Evolutionary conservation across 106 monocot species (phyloP).

Genomic region (Apostasia shenzhenica): DNA sequence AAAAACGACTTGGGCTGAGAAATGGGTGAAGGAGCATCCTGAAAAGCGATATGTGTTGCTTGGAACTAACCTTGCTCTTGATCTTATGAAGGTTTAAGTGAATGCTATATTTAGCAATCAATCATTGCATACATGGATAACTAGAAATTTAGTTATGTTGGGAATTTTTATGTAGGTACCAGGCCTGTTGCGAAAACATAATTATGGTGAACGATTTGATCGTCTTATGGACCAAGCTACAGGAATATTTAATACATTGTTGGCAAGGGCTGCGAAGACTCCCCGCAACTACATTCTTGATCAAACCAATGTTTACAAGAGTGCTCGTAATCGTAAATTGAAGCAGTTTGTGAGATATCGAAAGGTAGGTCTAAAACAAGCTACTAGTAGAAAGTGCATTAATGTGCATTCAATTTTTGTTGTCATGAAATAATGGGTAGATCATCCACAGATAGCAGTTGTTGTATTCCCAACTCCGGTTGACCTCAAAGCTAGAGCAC

Average conservation of each 20-base stretch:
- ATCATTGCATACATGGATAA: not conserved
- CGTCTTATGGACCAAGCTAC: slow-evolving; percentile 62
- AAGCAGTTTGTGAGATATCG: slow-evolving; percentile 39
- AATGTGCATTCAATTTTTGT: not conserved
- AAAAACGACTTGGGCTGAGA: slow-evolving; percentile 74
- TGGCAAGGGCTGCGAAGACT: slow-evolving; percentile 48
- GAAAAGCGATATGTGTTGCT: slow-evolving; percentile 63
- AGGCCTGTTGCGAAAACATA: slow-evolving; percentile 49
- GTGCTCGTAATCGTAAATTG: slow-evolving; percentile 60
- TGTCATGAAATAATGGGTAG: not conserved
- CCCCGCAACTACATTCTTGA: slow-evolving; percentile 67
- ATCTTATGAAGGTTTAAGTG: slow-evolving; percentile 61
- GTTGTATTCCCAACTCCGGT: slow-evolving; percentile 53
- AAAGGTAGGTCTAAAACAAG: slow-evolving; percentile 31
- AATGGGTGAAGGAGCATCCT: slow-evolving; percentile 53
- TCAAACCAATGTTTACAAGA: slow-evolving; percentile 80
- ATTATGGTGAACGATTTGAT: slow-evolving; percentile 78
- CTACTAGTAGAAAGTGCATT: not conserved
- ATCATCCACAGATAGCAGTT: slow-evolving; percentile 40
- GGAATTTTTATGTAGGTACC: slow-evolving; percentile 40
- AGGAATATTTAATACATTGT: slow-evolving; percentile 58
- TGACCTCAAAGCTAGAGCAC: slow-evolving; percentile 47
- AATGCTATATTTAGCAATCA: not conserved
- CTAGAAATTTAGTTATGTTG: not conserved
- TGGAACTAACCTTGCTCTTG: slow-evolving; percentile 67